Evolutionary conservation across 257 asterid genomes (phyloP).

Genomic region (Ballota nigra): DNA sequence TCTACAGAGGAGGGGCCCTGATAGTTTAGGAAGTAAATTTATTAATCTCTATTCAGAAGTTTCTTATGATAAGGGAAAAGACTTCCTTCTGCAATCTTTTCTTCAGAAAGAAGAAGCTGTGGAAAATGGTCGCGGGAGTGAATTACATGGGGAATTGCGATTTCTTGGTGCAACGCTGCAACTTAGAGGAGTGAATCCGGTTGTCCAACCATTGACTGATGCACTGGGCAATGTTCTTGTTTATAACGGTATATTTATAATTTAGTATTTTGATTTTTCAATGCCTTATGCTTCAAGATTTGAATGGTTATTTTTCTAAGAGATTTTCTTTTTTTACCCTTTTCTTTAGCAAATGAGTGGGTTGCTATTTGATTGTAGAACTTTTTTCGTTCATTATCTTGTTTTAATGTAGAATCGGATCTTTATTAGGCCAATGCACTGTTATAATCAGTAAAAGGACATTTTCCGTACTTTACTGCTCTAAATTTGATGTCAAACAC

Average conservation of each 20-base stretch:
- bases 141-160: constrained; percentile 38
- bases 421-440: background rate
- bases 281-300: background rate
- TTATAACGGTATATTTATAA: constrained; percentile 61
- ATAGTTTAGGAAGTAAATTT: constrained; percentile 63
- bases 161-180: constrained; percentile 91
- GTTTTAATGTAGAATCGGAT: background rate
- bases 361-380: background rate
- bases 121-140: constrained; percentile 29
- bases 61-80: constrained; percentile 19
- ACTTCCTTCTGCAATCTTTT: constrained; percentile 25
- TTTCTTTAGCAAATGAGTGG: background rate
- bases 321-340: background rate
- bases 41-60: constrained; percentile 34
- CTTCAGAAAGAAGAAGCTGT: constrained; percentile 30
- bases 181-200: constrained; percentile 69
- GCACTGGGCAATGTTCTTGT: constrained; percentile 72
- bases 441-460: background rate
- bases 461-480: background rate
- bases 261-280: background rate
- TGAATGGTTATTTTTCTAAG: background rate
- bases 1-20: constrained; percentile 85
- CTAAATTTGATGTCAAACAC: no score
- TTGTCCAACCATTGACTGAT: constrained; percentile 80
- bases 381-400: background rate